phyloP scores from a whole-genome alignment of 2,329 filamentous ascomycete species.

The Cladosporium oxysporum region DNA sequence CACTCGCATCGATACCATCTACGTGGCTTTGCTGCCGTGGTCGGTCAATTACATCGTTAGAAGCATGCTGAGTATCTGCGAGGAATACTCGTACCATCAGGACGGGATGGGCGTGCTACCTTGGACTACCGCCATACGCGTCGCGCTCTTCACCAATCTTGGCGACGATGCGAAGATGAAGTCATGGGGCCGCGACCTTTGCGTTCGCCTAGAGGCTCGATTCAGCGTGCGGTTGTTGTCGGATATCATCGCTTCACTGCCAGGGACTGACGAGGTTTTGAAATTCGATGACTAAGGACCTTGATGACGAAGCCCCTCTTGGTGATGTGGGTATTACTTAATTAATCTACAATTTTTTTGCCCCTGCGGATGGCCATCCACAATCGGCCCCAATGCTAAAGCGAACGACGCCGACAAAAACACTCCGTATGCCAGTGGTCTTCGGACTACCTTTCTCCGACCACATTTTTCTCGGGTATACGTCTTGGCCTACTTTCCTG shows the following conservation, averaged over 20 bases:
- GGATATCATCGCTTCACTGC: conserved; percentile 1
- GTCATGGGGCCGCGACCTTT: not conserved
- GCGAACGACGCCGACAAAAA: not conserved
- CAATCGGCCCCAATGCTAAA: not conserved
- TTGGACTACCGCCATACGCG: conserved; percentile 3
- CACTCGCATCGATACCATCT: not conserved
- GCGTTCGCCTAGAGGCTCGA: not conserved
- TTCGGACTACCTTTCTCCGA: not conserved
- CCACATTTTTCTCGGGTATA: not conserved
- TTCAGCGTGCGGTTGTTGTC: not conserved
- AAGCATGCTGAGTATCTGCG: not conserved
- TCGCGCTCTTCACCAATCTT: not conserved
- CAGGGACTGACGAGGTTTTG: not conserved
- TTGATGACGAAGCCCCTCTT: not conserved
- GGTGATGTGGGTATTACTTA: not conserved
- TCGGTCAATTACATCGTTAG: not conserved
- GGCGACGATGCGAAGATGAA: not conserved
- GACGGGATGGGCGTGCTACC: not conserved
- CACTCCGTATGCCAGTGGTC: not conserved
- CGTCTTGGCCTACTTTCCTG: conserved; percentile 17
- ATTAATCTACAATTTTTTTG: not conserved
- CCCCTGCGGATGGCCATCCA: not conserved
- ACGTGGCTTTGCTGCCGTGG: not conserved
- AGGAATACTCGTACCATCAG: conserved; percentile 9
- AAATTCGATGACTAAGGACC: conserved; percentile 2